phyloP scores from a whole-genome alignment of 352 stramenopile species.

The Phytophthora fragariaefolia region DNA sequence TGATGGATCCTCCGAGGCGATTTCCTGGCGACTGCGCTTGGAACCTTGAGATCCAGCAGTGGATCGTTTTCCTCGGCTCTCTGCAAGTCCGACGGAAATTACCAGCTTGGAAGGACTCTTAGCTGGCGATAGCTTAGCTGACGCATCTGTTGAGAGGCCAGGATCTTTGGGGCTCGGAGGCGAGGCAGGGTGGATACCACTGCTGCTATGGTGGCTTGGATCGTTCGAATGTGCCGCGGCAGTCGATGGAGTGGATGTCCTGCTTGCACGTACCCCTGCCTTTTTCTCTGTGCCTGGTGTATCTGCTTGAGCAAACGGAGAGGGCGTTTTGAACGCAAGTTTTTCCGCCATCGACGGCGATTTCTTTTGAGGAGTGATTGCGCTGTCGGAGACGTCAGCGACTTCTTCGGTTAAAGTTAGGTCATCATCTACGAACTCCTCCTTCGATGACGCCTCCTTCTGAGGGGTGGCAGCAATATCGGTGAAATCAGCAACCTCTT shows the following conservation, averaged over 20 bases:
- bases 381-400: constrained; percentile 6
- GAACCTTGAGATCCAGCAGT: constrained; percentile 9
- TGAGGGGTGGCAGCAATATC: too few relatives aligned
- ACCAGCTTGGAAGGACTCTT: constrained; percentile 28
- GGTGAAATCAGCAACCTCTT: not conserved
- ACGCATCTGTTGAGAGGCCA: constrained; percentile 2
- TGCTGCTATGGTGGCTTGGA: not conserved
- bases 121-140: constrained; percentile 2
- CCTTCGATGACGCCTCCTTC: too few relatives aligned
- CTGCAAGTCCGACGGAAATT: constrained; percentile 19
- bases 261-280: not conserved
- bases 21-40: constrained; percentile 25
- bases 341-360: constrained; percentile 2
- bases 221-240: not conserved
- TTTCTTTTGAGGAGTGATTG: constrained; percentile 20
- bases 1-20: not conserved
- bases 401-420: constrained; percentile 7
- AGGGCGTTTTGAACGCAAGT: constrained; percentile 17
- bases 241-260: not conserved
- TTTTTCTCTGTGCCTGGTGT: constrained; percentile 27
- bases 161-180: constrained; percentile 13
- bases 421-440: not conserved
- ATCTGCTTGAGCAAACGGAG: constrained; percentile 11
- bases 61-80: not conserved
- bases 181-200: constrained; percentile 4